Evolutionary conservation across 805 yeast species (phyloP).

Genomic region (Ogataea sp.): DNA sequence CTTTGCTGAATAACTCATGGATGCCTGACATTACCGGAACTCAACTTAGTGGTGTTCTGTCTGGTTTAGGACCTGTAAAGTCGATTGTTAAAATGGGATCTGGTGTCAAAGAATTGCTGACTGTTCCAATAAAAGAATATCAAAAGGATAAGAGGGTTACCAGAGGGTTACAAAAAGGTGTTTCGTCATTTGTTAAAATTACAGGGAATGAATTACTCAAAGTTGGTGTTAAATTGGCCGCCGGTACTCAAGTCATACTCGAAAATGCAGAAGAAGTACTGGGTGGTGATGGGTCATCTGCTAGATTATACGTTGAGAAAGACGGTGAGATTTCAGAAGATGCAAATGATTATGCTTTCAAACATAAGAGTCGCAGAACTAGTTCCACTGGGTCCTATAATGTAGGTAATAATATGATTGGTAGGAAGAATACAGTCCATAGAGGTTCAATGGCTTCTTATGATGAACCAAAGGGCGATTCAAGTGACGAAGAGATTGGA

Average conservation of each 20-base stretch:
- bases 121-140: slow-evolving; percentile 69
- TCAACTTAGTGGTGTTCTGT: slow-evolving; percentile 72
- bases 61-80: slow-evolving; percentile 78
- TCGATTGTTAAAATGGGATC: slow-evolving; percentile 72
- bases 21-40: slow-evolving; percentile 78
- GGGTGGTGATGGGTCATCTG: slow-evolving; percentile 64
- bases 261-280: slow-evolving; percentile 74
- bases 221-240: slow-evolving; percentile 76
- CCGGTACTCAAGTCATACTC: slow-evolving; percentile 76
- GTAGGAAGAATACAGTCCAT: background rate
- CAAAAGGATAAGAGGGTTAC: slow-evolving; percentile 62
- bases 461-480: background rate
- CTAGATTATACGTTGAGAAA: slow-evolving; percentile 13
- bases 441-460: slow-evolving; percentile 2
- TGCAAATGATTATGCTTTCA: background rate
- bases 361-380: background rate
- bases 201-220: slow-evolving; percentile 76
- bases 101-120: slow-evolving; percentile 66
- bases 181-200: slow-evolving; percentile 61
- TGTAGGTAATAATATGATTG: background rate
- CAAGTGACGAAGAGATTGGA: slow-evolving; percentile 6
- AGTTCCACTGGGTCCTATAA: background rate
- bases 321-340: slow-evolving; percentile 3
- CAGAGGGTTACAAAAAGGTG: slow-evolving; percentile 69
- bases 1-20: slow-evolving; percentile 63